Conservation (phyloP, 1,139 yeast genomes). For the Saccharomyces hybrid region DNA sequence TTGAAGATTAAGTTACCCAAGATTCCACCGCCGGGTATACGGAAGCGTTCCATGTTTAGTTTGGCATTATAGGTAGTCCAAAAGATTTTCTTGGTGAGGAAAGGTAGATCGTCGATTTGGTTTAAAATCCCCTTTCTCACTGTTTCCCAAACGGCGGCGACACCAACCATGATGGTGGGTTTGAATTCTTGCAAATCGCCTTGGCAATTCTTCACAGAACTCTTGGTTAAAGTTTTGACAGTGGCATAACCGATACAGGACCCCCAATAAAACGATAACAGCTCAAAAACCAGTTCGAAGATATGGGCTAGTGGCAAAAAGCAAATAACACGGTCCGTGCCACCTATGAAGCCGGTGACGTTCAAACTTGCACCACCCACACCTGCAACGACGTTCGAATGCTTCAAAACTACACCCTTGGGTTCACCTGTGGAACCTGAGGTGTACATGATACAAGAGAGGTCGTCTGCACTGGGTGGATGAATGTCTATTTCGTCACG, state of each 20-base stretch:
- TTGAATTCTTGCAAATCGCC: slow-evolving; percentile 83
- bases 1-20: slow-evolving; percentile 70
- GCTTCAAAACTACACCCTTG: slow-evolving; percentile 87
- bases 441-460: slow-evolving; percentile 94
- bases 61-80: slow-evolving; percentile 86
- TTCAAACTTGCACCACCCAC: slow-evolving; percentile 70
- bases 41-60: slow-evolving; percentile 48
- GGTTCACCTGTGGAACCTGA: slow-evolving; percentile 99
- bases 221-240: slow-evolving; percentile 84
- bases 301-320: slow-evolving; percentile 95
- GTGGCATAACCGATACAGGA: slow-evolving; percentile 82
- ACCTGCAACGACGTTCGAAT: slow-evolving; percentile 74
- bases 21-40: slow-evolving; percentile 64
- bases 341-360: slow-evolving; percentile 46
- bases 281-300: slow-evolving; percentile 84
- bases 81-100: slow-evolving; percentile 67
- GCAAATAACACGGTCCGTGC: slow-evolving; percentile 66
- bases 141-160: slow-evolving; percentile 97
- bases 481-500: slow-evolving; percentile 30
- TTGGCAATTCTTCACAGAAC: slow-evolving; percentile 72
- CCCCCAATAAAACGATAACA: slow-evolving; percentile 81
- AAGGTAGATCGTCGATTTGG: slow-evolving; percentile 63
- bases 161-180: slow-evolving; percentile 97
- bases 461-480: slow-evolving; percentile 61
- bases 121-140: slow-evolving; percentile 86